Evolutionary conservation across 495 filamentous ascomycete genomes (phyloP).

Genomic region (Neurospora pannonica): DNA sequence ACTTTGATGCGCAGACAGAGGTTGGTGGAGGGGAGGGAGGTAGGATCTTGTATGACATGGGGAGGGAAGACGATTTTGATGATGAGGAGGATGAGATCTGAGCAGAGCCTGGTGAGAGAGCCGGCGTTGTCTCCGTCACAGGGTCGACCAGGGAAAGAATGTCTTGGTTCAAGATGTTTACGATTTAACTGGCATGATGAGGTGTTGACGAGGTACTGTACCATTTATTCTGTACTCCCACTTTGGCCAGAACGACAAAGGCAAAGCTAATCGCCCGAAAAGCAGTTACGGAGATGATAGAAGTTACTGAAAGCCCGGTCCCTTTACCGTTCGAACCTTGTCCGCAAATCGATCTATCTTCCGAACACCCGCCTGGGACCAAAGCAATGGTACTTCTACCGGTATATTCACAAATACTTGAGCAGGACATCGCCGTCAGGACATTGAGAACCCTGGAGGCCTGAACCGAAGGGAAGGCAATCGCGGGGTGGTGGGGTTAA

Average conservation of each 20-base stretch:
- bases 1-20: slow-evolving; percentile 86
- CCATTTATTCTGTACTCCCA: background rate
- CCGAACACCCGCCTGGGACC: background rate
- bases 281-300: background rate
- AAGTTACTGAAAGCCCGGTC: background rate
- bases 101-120: background rate
- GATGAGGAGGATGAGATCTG: slow-evolving; percentile 97
- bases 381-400: background rate
- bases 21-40: slow-evolving; percentile 72
- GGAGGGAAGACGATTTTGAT: slow-evolving; percentile 94
- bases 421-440: background rate
- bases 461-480: background rate
- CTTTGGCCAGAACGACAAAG: background rate
- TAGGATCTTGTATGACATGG: slow-evolving; percentile 92
- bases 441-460: background rate
- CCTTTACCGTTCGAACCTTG: background rate
- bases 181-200: background rate
- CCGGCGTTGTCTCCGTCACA: background rate
- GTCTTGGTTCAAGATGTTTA: background rate
- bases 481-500: background rate
- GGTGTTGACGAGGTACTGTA: background rate
- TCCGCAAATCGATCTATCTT: background rate
- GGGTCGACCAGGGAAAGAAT: background rate
- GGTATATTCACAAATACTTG: background rate
- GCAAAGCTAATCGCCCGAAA: background rate